Evolutionary conservation across 2,329 filamentous ascomycete genomes (phyloP).

Genomic region (Karstenula rhodostoma): DNA sequence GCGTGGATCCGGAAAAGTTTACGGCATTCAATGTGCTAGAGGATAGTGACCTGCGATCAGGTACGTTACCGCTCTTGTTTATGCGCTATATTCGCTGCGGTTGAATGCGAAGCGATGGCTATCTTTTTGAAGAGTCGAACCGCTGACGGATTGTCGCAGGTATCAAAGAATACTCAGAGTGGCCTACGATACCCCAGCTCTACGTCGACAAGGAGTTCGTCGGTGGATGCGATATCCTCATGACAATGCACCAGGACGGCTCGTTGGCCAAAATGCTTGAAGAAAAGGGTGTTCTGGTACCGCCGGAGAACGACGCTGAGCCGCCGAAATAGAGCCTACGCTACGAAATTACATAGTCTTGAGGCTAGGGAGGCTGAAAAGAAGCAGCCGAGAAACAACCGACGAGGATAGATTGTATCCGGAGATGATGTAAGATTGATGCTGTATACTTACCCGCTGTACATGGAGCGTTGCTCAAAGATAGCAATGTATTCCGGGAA

Average conservation of each 20-base stretch:
- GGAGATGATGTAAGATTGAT: slow-evolving; percentile 12
- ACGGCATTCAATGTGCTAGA: slow-evolving; percentile 98
- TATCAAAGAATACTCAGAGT: slow-evolving; percentile 99
- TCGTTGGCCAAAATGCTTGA: slow-evolving; percentile 90
- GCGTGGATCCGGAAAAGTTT: slow-evolving; percentile 94
- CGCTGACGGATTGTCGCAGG: slow-evolving; percentile 59
- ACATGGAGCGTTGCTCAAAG: neutral
- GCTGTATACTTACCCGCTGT: slow-evolving; percentile 13
- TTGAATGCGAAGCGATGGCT: neutral
- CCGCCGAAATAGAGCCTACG: slow-evolving; percentile 26
- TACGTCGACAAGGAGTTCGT: slow-evolving; percentile 97
- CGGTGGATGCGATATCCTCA: slow-evolving; percentile 95
- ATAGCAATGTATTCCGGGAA: neutral
- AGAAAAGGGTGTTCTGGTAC: slow-evolving; percentile 85
- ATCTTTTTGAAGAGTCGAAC: neutral
- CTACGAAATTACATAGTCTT: neutral
- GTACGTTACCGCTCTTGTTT: slow-evolving; percentile 53
- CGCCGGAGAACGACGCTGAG: slow-evolving; percentile 45
- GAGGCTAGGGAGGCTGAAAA: neutral
- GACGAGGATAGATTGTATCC: too few relatives aligned
- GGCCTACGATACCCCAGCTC: slow-evolving; percentile 97
- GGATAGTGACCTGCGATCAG: slow-evolving; percentile 83
- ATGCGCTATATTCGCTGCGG: neutral
- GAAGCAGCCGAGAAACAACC: neutral
- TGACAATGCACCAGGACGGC: slow-evolving; percentile 97